Evolutionary conservation across 2,329 filamentous ascomycete genomes (phyloP).

Genomic region (Penicillium sp.): DNA sequence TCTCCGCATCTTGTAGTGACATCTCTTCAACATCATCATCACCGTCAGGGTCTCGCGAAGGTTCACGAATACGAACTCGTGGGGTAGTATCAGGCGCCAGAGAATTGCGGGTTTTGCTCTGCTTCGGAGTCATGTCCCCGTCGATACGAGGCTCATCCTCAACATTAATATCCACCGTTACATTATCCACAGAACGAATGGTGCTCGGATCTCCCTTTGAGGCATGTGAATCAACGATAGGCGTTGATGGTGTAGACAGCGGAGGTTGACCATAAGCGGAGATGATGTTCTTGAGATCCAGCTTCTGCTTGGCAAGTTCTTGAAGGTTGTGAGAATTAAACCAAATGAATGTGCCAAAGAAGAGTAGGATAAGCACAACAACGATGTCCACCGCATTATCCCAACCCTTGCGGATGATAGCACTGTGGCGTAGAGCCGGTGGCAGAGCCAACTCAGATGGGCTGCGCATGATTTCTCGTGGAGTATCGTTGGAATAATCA

Average conservation of each 20-base stretch:
- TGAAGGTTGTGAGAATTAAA: constrained; percentile 49
- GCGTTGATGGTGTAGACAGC: constrained; percentile 46
- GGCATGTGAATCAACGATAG: constrained; percentile 33
- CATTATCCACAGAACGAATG: constrained; percentile 32
- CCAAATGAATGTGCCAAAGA: constrained; percentile 49
- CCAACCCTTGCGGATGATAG: constrained; percentile 52
- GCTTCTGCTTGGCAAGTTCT: constrained; percentile 48
- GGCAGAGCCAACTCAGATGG: constrained; percentile 45
- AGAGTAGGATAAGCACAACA: constrained; percentile 45
- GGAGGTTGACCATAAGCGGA: constrained; percentile 43
- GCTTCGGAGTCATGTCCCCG: constrained; percentile 36
- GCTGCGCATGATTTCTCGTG: constrained; percentile 40
- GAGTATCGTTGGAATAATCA: constrained; percentile 44
- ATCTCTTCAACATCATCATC: constrained; percentile 40
- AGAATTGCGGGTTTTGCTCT: constrained; percentile 28
- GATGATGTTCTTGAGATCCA: constrained; percentile 52
- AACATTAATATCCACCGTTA: constrained; percentile 39
- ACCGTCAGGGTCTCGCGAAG: constrained; percentile 38
- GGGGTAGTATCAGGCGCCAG: constrained; percentile 33
- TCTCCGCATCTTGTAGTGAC: constrained; percentile 39
- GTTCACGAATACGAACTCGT: constrained; percentile 47
- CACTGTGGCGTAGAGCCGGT: constrained; percentile 46
- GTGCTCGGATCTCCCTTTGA: constrained; percentile 35
- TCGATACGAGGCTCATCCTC: constrained; percentile 23
- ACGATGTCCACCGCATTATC: constrained; percentile 52